phyloP scores from a whole-genome alignment of 2,329 filamentous ascomycete species.

The Neopestalotiopsis clavispora region DNA sequence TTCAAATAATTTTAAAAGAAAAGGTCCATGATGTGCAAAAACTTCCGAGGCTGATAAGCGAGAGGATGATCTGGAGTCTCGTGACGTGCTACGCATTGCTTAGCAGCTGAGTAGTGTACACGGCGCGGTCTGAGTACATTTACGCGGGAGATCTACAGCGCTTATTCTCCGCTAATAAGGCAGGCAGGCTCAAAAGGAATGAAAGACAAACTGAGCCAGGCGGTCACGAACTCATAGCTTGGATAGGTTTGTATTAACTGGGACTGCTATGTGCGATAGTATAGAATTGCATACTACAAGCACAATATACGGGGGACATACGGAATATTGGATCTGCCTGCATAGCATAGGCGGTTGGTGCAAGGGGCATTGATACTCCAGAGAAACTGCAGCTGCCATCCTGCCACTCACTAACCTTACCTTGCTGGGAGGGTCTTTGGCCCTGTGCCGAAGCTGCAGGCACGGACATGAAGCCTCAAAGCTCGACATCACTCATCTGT shows the following conservation, averaged over 20 bases:
- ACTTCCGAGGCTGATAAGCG: not conserved
- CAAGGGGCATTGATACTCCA: not conserved
- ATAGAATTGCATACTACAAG: too few species aligned
- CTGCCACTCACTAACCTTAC: not conserved
- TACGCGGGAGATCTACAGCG: conserved; percentile 5
- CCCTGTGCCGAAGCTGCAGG: conserved; percentile 9
- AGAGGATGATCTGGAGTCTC: not conserved
- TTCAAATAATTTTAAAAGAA: not conserved
- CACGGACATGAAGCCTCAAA: conserved; percentile 5
- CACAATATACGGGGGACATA: too few species aligned
- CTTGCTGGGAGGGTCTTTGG: not conserved
- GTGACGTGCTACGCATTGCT: too few species aligned
- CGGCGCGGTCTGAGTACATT: not conserved
- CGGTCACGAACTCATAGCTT: too few species aligned
- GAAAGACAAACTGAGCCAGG: not conserved
- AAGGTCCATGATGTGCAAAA: not conserved
- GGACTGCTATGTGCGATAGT: too few species aligned
- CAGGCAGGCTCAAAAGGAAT: not conserved
- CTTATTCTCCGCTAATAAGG: not conserved
- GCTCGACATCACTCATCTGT: too few species aligned
- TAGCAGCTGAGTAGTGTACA: not conserved
- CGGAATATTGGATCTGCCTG: too few species aligned
- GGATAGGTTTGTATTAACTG: too few species aligned
- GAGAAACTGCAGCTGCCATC: not conserved
- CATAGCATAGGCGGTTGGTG: too few species aligned